Base-by-base conservation (phyloP, 2,329 filamentous ascomycete species). In the Nectriaceae sp. region DNA sequence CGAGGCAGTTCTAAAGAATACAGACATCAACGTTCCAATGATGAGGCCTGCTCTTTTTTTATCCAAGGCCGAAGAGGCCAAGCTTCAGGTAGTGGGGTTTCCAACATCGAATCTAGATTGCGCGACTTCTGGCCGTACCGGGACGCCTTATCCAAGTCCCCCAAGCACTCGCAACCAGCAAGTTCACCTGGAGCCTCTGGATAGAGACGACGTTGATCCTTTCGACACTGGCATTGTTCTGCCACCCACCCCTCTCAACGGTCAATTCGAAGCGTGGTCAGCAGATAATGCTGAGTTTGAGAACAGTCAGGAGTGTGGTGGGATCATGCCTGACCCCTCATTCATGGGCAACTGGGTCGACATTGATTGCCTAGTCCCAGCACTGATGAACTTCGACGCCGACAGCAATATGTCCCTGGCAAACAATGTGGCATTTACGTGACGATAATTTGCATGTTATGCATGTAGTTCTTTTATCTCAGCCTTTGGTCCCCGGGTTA, bases 381-480 rank as follows among this genome's bases (percentile, higher is more conserved):
- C 41, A 11, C 18, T 49, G 18, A 44, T 41, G 15, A 49, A 38
- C 13, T 45, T 44, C 4, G 42, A 49, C 21, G 13, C 37, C 24
- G 47, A 49, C 15, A n/a, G n/a, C n/a, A n/a, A n/a, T n/a, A n/a
- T n/a, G n/a, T n/a, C n/a, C 16, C 24, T 47, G 16, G 4, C 40
- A 5, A 47, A 19, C 18, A 38, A 38, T 22, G 40, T 46, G 19
- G 44, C 35, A 18, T 40, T 46, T 20, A 46, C 40, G 37, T 46
- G 37, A 46, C 19, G 5, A 24, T 85, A 96, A 22, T 96, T 81
- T 50, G n/a, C n/a, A 70, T 75, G 0, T 88, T 90, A 59, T 75
- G 79, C 47, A n/a, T n/a, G n/a, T n/a, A n/a, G n/a, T n/a, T n/a
- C n/a, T n/a, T n/a, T n/a, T n/a, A n/a, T n/a, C n/a, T n/a, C n/a